Conservation (phyloP, 768 basidiomycete species). For the Russula emetica region DNA sequence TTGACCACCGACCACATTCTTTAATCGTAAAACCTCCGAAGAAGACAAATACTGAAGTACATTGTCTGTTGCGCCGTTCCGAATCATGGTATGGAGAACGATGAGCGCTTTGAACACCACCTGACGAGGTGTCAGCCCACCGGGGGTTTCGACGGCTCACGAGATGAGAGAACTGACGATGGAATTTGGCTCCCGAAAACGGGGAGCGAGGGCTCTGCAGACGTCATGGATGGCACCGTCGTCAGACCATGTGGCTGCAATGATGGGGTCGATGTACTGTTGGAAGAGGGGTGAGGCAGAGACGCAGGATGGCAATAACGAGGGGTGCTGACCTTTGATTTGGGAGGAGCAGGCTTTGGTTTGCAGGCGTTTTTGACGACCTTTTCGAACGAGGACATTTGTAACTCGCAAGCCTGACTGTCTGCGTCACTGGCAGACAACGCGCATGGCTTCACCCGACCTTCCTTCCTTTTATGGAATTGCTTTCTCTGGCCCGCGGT, state of each 20-base stretch:
- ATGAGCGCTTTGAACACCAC: constrained; percentile 98
- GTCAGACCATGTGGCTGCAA: constrained; percentile 94
- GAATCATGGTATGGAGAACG: constrained; percentile 93
- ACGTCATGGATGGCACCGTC: constrained; percentile 93
- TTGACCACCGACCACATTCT: constrained; percentile 71
- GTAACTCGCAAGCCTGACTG: neutral
- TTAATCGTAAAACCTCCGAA: constrained; percentile 74
- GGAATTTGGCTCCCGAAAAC: constrained; percentile 87
- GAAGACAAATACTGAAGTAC: constrained; percentile 79
- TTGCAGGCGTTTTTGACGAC: constrained; percentile 96
- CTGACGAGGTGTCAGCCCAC: constrained; percentile 39
- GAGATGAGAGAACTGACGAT: constrained; percentile 51
- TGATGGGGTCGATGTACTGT: constrained; percentile 94
- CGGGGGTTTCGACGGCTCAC: neutral
- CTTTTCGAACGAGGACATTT: constrained; percentile 82
- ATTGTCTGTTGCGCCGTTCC: constrained; percentile 94
- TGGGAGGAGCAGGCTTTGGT: constrained; percentile 93
- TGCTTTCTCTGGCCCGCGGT: neutral
- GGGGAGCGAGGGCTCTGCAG: constrained; percentile 78
- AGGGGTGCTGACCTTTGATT: constrained; percentile 69
- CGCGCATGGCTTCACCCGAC: too few species aligned
- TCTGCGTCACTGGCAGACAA: neutral
- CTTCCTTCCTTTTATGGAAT: constrained; percentile 1
- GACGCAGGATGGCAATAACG: neutral
- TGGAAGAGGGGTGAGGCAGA: neutral